Evolutionary conservation across 169 alveolate genomes (phyloP).

Genomic region (Cryptosporidium bovis): DNA sequence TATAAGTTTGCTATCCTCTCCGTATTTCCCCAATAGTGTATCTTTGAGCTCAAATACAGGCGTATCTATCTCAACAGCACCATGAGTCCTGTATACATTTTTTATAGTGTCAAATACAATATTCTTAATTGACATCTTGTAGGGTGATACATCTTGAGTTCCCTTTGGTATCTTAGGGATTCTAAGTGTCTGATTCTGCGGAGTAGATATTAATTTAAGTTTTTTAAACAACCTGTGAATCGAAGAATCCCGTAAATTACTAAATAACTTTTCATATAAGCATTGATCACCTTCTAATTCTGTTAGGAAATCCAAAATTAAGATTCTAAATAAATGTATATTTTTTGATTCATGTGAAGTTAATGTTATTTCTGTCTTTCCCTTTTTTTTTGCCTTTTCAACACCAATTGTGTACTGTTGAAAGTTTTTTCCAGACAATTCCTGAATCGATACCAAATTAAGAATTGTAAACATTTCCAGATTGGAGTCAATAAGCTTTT

Average conservation of each 20-base stretch:
- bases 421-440: slow-evolving; percentile 24
- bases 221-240: not conserved
- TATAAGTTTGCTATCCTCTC: slow-evolving; percentile 95
- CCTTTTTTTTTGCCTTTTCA: slow-evolving; percentile 41
- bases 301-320: not conserved
- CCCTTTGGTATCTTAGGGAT: slow-evolving; percentile 94
- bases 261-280: not conserved
- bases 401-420: slow-evolving; percentile 14
- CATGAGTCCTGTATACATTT: slow-evolving; percentile 91
- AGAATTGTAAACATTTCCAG: slow-evolving; percentile 14
- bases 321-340: slow-evolving; percentile 31
- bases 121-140: slow-evolving; percentile 91
- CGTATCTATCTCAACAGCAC: slow-evolving; percentile 97
- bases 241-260: not conserved
- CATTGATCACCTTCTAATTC: not conserved
- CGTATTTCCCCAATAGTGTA: slow-evolving; percentile 94
- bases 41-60: slow-evolving; percentile 97
- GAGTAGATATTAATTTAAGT: slow-evolving; percentile 22
- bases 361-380: slow-evolving; percentile 5
- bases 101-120: slow-evolving; percentile 87
- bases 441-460: slow-evolving; percentile 21
- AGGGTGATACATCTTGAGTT: slow-evolving; percentile 92
- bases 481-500: slow-evolving; percentile 6
- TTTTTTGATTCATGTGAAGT: slow-evolving; percentile 54
- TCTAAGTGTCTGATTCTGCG: slow-evolving; percentile 79